Percentiles rank a stretch among this genome's conserved stretches.
These are phyloP conservation scores for Hansenula lynferdii DNA, from an alignment of 1,139 yeast species.

Conservation along the genomic window DNA sequence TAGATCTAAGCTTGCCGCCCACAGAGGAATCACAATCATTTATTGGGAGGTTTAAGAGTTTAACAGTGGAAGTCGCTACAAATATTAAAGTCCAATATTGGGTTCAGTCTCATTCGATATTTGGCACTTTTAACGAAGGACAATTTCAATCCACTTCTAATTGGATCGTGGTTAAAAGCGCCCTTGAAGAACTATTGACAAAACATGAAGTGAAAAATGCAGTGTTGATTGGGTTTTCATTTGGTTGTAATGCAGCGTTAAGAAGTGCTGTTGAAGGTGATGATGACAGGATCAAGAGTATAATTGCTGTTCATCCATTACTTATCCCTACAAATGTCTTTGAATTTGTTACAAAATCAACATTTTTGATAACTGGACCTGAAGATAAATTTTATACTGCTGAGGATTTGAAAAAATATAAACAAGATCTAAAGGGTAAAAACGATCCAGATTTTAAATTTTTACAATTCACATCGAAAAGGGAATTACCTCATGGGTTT, in stretches of 20 bases:
- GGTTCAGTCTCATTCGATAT: conserved; percentile 32
- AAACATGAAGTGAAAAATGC: conserved; percentile 28
- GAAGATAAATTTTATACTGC: conserved; percentile 26
- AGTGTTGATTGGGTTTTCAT: conserved; percentile 33
- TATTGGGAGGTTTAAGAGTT: conserved; percentile 25
- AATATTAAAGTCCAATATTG: conserved; percentile 34
- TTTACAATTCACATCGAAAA: conserved; percentile 15
- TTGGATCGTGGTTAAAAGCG: conserved; percentile 25
- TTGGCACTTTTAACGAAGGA: conserved; percentile 11
- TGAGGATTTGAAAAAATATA: conserved; percentile 17
- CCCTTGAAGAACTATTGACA: conserved; percentile 29
- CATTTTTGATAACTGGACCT: conserved; percentile 26
- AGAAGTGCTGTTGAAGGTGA: conserved; percentile 17
- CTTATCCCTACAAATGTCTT: conserved; percentile 27
- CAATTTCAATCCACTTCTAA: conserved; percentile 20
- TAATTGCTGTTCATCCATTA: conserved; percentile 30
- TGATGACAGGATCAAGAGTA: conserved; percentile 26
- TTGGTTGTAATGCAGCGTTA: conserved; percentile 32
- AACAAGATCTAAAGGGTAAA: conserved; percentile 16
- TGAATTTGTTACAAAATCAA: conserved; percentile 24
- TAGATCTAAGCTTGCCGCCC: conserved; percentile 7
- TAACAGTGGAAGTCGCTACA: conserved; percentile 28
- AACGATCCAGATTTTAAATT: conserved; percentile 15
- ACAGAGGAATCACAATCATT: conserved; percentile 17
- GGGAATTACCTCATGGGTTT: conserved; percentile 34